A percentile compares a stretch with the other conserved stretches of the same genome.
Evolutionary conservation across 371 early-diverging fungal species (phyloP).

Genomic region (Circinella umbellata): DNA sequence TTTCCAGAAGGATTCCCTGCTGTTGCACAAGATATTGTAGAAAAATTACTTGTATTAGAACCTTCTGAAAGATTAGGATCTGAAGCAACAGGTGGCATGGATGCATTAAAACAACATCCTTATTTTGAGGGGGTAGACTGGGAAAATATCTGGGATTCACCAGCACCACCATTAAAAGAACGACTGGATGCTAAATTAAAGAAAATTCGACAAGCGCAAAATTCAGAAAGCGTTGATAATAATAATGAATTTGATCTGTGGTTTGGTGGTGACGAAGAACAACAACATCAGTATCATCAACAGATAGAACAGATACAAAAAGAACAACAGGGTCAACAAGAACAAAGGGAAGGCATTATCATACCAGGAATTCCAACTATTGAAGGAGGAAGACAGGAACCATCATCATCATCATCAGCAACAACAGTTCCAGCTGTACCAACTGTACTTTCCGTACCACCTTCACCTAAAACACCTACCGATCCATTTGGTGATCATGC

Average conservation of each 20-base stretch:
- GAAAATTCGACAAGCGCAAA: constrained; percentile 21
- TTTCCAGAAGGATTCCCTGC: constrained; percentile 79
- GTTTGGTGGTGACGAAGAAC: constrained; percentile 21
- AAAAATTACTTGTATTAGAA: constrained; percentile 75
- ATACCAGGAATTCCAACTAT: too few species aligned
- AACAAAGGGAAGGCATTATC: not conserved
- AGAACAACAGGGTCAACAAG: not conserved
- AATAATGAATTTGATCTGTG: constrained; percentile 36
- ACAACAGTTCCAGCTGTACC: not conserved
- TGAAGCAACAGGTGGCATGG: constrained; percentile 62
- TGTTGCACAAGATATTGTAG: constrained; percentile 73
- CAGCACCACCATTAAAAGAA: constrained; percentile 40
- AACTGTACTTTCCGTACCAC: not conserved
- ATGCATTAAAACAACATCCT: constrained; percentile 82
- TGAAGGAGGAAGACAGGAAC: too few species aligned
- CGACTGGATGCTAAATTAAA: constrained; percentile 41
- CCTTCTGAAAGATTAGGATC: constrained; percentile 77
- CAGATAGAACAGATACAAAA: not conserved
- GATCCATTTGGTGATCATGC: constrained; percentile 20
- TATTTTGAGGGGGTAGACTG: constrained; percentile 93
- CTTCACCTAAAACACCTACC: not conserved
- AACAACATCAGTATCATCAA: not conserved
- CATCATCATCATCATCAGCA: not conserved
- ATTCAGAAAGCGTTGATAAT: constrained; percentile 4
- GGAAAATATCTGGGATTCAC: constrained; percentile 58